These are phyloP conservation scores for Pleodorina starrii DNA, from an alignment of 139 green algal genomes.

Conservation along the genomic window DNA sequence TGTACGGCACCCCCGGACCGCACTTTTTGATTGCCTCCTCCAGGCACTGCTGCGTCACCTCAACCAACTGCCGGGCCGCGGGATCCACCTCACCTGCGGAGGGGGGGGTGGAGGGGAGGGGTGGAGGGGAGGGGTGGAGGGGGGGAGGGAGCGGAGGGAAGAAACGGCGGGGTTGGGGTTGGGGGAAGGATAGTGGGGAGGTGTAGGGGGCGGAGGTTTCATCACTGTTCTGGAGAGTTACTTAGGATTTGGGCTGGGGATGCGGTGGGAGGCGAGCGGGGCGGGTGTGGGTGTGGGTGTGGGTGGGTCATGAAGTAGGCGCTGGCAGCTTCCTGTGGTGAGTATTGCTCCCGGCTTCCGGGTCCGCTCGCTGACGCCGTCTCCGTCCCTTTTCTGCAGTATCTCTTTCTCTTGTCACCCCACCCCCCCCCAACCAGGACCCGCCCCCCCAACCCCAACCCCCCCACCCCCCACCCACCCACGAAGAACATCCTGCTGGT, in stretches of 20 bases:
- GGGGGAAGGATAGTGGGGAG: background rate
- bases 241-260: too few relatives aligned
- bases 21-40: constrained; percentile 85
- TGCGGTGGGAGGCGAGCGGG: too few relatives aligned
- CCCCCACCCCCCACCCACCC: constrained; percentile 41
- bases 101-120: background rate
- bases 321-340: too few relatives aligned
- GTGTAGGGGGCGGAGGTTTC: background rate
- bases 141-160: background rate
- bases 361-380: too few relatives aligned
- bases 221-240: too few relatives aligned
- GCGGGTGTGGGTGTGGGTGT: too few relatives aligned
- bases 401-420: too few relatives aligned
- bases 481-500: constrained; percentile 82
- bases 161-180: background rate
- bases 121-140: background rate
- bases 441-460: background rate
- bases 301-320: too few relatives aligned
- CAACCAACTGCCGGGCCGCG: constrained; percentile 78
- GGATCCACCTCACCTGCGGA: constrained; percentile 78
- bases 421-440: background rate
- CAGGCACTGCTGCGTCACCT: constrained; percentile 84
- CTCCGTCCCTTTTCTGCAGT: too few relatives aligned
- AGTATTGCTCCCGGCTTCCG: too few relatives aligned
- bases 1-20: constrained; percentile 84